Evolutionary conservation across 139 green algal genomes (phyloP).

Genomic region (Chlamydomonas schloesseri): DNA sequence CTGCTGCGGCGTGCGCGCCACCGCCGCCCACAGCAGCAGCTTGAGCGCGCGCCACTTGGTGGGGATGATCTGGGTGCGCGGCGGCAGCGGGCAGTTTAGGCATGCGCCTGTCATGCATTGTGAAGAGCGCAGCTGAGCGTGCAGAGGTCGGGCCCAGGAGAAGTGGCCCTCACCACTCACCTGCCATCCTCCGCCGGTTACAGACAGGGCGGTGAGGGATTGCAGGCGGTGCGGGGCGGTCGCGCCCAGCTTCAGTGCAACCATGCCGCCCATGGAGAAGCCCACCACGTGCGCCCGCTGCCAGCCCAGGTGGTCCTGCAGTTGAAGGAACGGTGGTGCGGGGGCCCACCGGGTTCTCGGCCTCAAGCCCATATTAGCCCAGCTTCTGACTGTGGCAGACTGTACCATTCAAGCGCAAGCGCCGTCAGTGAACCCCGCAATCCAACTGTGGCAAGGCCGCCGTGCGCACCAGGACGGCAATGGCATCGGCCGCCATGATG

Average conservation of each 20-base stretch:
- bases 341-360: too few species aligned
- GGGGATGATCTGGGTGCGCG: neutral
- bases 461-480: slow-evolving; percentile 39
- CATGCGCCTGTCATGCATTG: too few species aligned
- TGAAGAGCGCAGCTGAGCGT: too few species aligned
- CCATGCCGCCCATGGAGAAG: slow-evolving; percentile 80
- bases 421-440: too few species aligned
- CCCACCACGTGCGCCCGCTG: slow-evolving; percentile 68
- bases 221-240: slow-evolving; percentile 43
- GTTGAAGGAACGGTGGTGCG: too few species aligned
- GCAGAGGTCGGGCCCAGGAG: too few species aligned
- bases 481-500: slow-evolving; percentile 68
- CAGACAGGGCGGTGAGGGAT: slow-evolving; percentile 32
- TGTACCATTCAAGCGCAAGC: too few species aligned
- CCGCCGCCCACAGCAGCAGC: slow-evolving; percentile 16
- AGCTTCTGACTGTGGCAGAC: too few species aligned
- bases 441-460: too few species aligned
- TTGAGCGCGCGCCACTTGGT: slow-evolving; percentile 30
- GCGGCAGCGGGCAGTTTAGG: too few species aligned
- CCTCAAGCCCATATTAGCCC: too few species aligned
- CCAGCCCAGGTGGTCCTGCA: slow-evolving; percentile 72
- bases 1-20: slow-evolving; percentile 9
- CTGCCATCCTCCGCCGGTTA: slow-evolving; percentile 61
- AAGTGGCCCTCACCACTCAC: neutral
- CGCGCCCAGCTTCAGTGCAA: slow-evolving; percentile 60